Base-by-base conservation (phyloP, 106 monocot species). In the Dendrobium chrysotoxum region DNA sequence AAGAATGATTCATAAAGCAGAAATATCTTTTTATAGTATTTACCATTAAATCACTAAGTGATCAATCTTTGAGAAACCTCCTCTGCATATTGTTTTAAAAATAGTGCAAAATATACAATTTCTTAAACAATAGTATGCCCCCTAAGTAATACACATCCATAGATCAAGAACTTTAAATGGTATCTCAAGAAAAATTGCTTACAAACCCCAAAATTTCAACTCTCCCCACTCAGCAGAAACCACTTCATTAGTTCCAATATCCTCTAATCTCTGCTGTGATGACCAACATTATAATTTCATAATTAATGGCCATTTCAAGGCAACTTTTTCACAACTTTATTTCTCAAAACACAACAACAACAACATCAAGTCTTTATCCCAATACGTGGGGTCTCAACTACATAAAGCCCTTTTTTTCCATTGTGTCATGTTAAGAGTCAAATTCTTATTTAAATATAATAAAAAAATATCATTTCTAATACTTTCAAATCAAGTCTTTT, bases 41-140 rank as follows among this genome's bases (percentile, higher is more conserved):
- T 13, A 70, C 31, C 10, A 70, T 35, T 65, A 15, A 35, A 26
- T 68, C 26, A 21, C 10, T 28, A 28, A 30, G 28, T 30, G 70
- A 5, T 31, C 31, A 11, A 23, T 13, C 4, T 31, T 35, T 31
- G 35, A 70, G 31, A 35, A 70, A 5, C 13, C n/a, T 68, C 11
- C 68, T 30, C 30, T 16, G 31, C 70, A 65, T 65, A 8, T 70
- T 70, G 70, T 70, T 70, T 70, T 35, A 70, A 70, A 68, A 35
- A 65, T 26, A 65, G 26, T 65, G 64, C 0, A 65, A 26, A 26
- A 61, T 61, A 61, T 7, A 61, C n/a, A 30, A 26, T 68, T 28
- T 30, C 68, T 68, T 30, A 28, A 28, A 15, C n/a, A 13, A 35
- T 4, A 35, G 30, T 0, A 70, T 70, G 70, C 35, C 25, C 31